These are phyloP conservation scores for Solanum appendiculatum DNA, from an alignment of 257 asterid genomes.

Conservation along the genomic window DNA sequence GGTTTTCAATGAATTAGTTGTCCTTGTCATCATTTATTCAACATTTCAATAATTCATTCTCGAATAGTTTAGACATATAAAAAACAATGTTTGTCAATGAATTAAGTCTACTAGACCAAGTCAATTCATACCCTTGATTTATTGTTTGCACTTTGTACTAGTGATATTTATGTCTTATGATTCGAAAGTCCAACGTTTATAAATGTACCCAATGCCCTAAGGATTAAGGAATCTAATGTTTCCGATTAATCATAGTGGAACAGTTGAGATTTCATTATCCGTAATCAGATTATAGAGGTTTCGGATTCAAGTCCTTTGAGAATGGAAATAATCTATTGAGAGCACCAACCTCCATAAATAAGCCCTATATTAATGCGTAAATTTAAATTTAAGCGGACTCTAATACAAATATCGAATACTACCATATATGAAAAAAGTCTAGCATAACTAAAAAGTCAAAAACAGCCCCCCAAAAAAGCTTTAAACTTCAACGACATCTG, in stretches of 20 bases:
- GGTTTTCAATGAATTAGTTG: too few species aligned
- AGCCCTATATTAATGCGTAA: too few species aligned
- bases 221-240: neutral
- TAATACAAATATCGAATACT: fast-evolving
- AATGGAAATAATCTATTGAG: too few species aligned
- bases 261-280: neutral
- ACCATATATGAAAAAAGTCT: neutral
- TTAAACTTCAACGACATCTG: too few species aligned
- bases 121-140: neutral
- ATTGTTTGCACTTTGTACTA: neutral
- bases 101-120: neutral
- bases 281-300: too few species aligned
- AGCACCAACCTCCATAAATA: too few species aligned
- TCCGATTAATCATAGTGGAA: fast-evolving
- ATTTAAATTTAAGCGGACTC: too few species aligned
- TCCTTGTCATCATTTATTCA: neutral
- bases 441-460: neutral
- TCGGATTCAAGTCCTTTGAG: too few species aligned
- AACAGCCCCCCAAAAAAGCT: too few species aligned
- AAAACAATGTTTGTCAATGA: neutral
- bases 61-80: neutral
- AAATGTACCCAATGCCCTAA: neutral
- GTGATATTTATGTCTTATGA: neutral
- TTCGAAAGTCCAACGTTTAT: neutral
- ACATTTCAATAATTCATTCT: neutral